phyloP scores from a whole-genome alignment of 2,329 filamentous ascomycete species.

The Nannizziopsis barbatae region DNA sequence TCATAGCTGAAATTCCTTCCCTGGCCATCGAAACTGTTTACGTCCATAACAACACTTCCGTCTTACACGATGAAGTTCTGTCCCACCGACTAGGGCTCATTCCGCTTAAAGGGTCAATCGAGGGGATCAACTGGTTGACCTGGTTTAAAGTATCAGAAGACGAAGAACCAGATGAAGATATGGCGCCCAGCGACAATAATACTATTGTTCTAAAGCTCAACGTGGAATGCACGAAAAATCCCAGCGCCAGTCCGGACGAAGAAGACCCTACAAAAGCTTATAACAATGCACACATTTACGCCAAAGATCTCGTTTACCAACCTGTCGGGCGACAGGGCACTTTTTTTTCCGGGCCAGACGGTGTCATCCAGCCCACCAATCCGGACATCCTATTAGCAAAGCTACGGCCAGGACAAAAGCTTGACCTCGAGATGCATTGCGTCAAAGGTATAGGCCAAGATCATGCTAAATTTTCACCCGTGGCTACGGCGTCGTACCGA shows the following conservation, averaged over 20 bases:
- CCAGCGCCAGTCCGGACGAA: constrained; percentile 58
- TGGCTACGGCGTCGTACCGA: constrained; percentile 87
- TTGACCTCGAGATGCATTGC: constrained; percentile 81
- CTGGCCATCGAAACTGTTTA: constrained; percentile 90
- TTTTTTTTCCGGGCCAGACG: constrained; percentile 47
- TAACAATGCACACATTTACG: constrained; percentile 73
- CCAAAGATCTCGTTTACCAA: constrained; percentile 62
- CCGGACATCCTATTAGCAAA: constrained; percentile 92
- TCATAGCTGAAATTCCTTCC: constrained; percentile 87
- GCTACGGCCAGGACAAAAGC: constrained; percentile 77
- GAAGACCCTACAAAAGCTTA: constrained; percentile 76
- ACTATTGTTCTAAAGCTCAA: constrained; percentile 70
- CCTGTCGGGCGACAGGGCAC: constrained; percentile 62
- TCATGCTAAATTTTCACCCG: constrained; percentile 94
- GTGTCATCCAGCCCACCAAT: constrained; percentile 65
- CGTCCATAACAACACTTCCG: constrained; percentile 91
- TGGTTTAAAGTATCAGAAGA: constrained; percentile 66
- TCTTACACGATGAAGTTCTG: constrained; percentile 95
- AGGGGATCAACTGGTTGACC: constrained; percentile 69
- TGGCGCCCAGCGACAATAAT: constrained; percentile 62
- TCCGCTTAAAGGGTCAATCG: constrained; percentile 67
- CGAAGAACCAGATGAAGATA: constrained; percentile 45
- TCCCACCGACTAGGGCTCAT: constrained; percentile 82
- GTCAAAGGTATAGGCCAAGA: constrained; percentile 89
- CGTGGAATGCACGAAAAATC: constrained; percentile 69